phyloP scores from a whole-genome alignment of 2,329 filamentous ascomycete species.

The Aspergillus proliferans region DNA sequence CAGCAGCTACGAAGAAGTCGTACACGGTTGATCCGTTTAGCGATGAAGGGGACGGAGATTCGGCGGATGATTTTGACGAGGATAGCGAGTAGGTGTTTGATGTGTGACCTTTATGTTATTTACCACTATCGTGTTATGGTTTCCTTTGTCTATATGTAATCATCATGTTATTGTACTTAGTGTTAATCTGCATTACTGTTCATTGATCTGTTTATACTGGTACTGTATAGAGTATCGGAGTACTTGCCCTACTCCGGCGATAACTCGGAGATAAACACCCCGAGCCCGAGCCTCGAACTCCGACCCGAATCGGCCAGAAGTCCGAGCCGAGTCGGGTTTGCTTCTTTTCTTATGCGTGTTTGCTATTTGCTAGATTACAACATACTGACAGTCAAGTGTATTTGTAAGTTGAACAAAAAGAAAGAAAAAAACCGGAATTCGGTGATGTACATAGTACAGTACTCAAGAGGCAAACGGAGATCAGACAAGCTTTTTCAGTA shows the following conservation, averaged over 20 bases:
- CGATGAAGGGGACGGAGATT: conserved; percentile 28
- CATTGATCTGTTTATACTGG: neutral
- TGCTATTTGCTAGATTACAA: neutral
- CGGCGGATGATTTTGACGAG: conserved; percentile 34
- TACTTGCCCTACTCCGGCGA: neutral
- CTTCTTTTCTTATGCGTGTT: neutral
- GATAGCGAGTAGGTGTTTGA: conserved; percentile 23
- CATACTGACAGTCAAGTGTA: too few relatives aligned
- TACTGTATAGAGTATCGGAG: neutral
- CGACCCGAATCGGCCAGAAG: neutral
- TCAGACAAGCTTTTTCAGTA: neutral
- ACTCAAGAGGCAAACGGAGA: neutral
- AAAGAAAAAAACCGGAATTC: neutral
- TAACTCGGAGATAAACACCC: neutral
- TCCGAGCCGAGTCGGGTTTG: neutral
- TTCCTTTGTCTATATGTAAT: neutral
- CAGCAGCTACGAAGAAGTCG: conserved; percentile 34
- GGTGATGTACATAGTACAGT: neutral
- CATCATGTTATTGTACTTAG: neutral
- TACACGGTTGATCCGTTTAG: conserved; percentile 39
- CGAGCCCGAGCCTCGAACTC: neutral
- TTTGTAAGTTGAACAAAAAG: neutral
- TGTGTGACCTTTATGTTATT: neutral
- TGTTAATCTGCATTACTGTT: neutral
- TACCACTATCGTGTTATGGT: neutral